phyloP scores from a whole-genome alignment of 768 basidiomycete genomes.

The Postia placenta region DNA sequence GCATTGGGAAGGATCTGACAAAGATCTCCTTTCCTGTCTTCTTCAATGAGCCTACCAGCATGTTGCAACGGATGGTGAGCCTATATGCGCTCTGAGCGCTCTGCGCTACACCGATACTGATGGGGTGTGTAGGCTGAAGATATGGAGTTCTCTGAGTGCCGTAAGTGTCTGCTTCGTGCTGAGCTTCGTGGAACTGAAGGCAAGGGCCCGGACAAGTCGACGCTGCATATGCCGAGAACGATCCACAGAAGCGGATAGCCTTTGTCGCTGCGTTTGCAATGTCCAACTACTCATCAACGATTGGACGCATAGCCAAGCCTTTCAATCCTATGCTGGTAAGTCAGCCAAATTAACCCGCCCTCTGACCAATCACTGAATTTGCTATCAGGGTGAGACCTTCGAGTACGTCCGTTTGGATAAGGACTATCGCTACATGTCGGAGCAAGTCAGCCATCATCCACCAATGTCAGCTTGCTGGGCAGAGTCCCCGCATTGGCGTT shows the following conservation, averaged over 20 bases:
- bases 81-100: background rate
- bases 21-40: slow-evolving; percentile 93
- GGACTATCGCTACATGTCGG: slow-evolving; percentile 88
- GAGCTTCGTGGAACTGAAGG: background rate
- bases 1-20: slow-evolving; percentile 94
- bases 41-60: slow-evolving; percentile 92
- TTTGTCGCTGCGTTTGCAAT: slow-evolving; percentile 96
- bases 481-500: slow-evolving; percentile 84
- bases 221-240: slow-evolving; percentile 68
- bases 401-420: slow-evolving; percentile 87
- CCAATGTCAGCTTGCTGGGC: slow-evolving; percentile 96
- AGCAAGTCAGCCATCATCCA: slow-evolving; percentile 97
- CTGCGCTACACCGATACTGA: background rate
- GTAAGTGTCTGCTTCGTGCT: slow-evolving; percentile 38
- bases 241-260: slow-evolving; percentile 78
- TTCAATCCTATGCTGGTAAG: slow-evolving; percentile 93
- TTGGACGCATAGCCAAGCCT: slow-evolving; percentile 94
- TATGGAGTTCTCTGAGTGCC: slow-evolving; percentile 93
- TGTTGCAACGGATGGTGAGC: slow-evolving; percentile 89
- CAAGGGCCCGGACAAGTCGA: slow-evolving; percentile 49
- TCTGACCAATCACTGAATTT: background rate
- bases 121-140: slow-evolving; percentile 63
- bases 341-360: slow-evolving; percentile 12
- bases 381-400: slow-evolving; percentile 76
- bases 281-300: slow-evolving; percentile 96